Evolutionary conservation across 1,284 basidiomycete genomes (phyloP), one percentile per base, ranked within the genome.

Genomic region (Pterula multifida): DNA sequence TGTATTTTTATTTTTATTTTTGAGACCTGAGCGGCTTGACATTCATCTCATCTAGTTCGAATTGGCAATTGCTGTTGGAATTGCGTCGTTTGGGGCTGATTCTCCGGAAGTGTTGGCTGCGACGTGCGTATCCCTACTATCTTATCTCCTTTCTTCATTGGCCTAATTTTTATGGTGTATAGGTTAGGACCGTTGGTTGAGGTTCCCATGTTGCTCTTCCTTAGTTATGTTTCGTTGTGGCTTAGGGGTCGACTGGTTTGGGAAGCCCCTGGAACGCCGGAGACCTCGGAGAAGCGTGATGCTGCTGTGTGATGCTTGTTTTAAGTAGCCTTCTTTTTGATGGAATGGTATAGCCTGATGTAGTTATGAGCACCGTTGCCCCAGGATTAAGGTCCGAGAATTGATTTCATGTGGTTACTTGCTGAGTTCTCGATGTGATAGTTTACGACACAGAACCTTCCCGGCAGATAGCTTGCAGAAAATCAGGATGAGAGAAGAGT

Each of bases 31-130:
- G 9, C 49, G 21, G 32, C 23, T 22, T 36, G 19, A 51, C 19
- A 26, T 9, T 25, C 24, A 26, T 23, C 11, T 25, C 24, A 26
- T 23, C 11, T 35, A 21, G 1, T 52, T 73, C 76, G 86, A 90
- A 64, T 71, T 93, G 0, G 88, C 90, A 0, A 93, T 92, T 51
- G 90, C 90, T 0, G 82, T 93, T 1, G 76, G 81, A 2, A 83
- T 92, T 28, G 81, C 87, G 0, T 76, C 84, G 0, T 93, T 84
- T 60, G 87, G 87, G 0, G 77, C 82, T 1, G 70, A 78, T 6
- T 85, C 81, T 0, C 76, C 83, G 51, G 81, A 90, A 61, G 85
- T 83, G 0, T 69, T 90, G 0, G 86, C 87, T 0, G 83, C 86
- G 3, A 88, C 86, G 2, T 49, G 26, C n/a, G 42, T 45, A 6